Base-by-base conservation (phyloP, 306 rosid genomes). In the Rubus idaeus region DNA sequence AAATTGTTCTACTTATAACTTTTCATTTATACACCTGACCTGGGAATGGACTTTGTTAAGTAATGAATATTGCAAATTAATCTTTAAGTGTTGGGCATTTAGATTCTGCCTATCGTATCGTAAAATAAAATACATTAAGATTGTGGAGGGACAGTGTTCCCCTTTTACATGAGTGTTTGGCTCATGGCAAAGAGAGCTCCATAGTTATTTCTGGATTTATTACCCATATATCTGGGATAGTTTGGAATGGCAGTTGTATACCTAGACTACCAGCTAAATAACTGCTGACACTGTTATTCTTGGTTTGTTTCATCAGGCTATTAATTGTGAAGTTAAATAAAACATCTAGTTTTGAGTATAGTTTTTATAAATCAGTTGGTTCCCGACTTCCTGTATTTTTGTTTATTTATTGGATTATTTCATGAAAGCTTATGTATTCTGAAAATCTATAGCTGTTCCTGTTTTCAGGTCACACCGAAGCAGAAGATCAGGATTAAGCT, bases 401-500 rank as follows among this genome's bases (percentile, higher is more conserved):
- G 5, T 63, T 37, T 2, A 4, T 26, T 10, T 26, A 4, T 60
- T 3, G 3, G 35, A 2, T 21, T 21, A 0, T 23, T 6, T 12
- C 13, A 10, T 41, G 10, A 30, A 16, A 35, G 65, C 41, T 37
- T 73, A 17, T 74, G 56, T 71, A 44, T 35, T 39, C 53, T 73
- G 23, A n/a, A 70, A 44, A 80, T 72, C 78, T 79, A 64, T 64
- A 77, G 37, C 45, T 68, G 45, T 76, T 77, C 75, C 40, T 52
- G 46, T 87, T 81, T 70, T 71, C 89, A 94, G 99, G 73, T 87
- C 80, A 91, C 94, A 18, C 97, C 99, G 5, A 95, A 92, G 92
- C 97, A 90, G 87, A 95, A 90, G 79, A 95, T 95, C 44, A 87
- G 99, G 88, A 95, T 95, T 82, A 95, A 95, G 77, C 97, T 95